A percentile compares a stretch with the other conserved stretches of the same genome.
Conservation (phyloP, 495 filamentous ascomycete genomes). For the Penicillium paradoxum region DNA sequence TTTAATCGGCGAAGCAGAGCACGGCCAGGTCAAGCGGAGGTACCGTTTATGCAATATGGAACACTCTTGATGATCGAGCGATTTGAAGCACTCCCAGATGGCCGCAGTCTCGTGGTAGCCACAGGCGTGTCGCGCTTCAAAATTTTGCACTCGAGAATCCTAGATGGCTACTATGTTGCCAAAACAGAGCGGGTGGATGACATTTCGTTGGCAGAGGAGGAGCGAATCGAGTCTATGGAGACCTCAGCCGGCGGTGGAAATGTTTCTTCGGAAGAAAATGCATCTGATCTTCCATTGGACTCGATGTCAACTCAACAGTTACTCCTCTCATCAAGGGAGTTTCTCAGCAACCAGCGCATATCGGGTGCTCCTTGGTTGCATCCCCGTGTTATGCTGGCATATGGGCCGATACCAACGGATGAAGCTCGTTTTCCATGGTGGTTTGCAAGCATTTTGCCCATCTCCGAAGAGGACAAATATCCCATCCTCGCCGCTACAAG, state of each 20-base stretch:
- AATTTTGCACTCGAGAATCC: conserved; percentile 54
- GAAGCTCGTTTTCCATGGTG: conserved; percentile 80
- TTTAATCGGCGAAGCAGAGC: conserved; percentile 51
- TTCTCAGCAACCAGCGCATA: conserved; percentile 60
- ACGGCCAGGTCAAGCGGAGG: conserved; percentile 52
- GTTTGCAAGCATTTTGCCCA: conserved; percentile 78
- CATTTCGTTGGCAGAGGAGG: conserved; percentile 75
- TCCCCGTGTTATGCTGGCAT: conserved; percentile 62
- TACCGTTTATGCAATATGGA: conserved; percentile 67
- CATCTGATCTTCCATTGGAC: conserved; percentile 41
- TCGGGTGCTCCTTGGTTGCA: conserved; percentile 69
- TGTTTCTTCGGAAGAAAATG: conserved; percentile 11
- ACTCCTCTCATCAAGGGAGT: conserved; percentile 57
- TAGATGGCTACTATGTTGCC: conserved; percentile 76
- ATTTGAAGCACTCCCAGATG: conserved; percentile 68
- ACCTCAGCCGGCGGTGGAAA: conserved; percentile 26
- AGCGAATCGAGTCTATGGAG: conserved; percentile 63
- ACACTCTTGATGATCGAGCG: conserved; percentile 71
- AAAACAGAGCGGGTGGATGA: conserved; percentile 72
- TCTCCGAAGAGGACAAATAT: conserved; percentile 76
- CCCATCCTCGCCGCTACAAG: conserved; percentile 62
- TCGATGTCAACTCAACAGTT: conserved; percentile 65
- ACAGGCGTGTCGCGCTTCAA: conserved; percentile 71
- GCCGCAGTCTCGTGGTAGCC: conserved; percentile 73
- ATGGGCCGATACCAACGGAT: conserved; percentile 71